Evolutionary conservation across 257 asterid genomes (phyloP).

Genomic region (Solanum dulcamara): DNA sequence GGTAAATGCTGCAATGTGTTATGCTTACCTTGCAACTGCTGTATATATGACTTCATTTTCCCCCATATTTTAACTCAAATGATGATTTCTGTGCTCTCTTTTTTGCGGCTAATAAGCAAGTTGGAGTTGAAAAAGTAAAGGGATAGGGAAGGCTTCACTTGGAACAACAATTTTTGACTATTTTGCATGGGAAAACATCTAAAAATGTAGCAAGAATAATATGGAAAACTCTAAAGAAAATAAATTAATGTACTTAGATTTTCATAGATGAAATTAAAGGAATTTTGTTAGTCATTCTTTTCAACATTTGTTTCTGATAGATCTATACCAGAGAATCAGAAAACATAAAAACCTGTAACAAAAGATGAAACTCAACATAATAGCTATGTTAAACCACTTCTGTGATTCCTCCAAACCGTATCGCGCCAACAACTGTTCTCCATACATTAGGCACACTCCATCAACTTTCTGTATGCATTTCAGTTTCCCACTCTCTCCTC

Average conservation of each 20-base stretch:
- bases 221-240: not conserved
- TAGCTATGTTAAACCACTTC: conserved; percentile 46
- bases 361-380: conserved; percentile 44
- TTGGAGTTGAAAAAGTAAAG: not conserved
- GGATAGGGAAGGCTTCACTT: not conserved
- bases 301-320: conserved; percentile 23
- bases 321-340: conserved; percentile 39
- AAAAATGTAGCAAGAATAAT: not conserved
- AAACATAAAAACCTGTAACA: conserved; percentile 49
- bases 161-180: not conserved
- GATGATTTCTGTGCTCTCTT: not conserved
- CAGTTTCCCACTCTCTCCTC: conserved; percentile 37
- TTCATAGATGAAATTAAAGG: not conserved
- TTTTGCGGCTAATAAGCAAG: not conserved
- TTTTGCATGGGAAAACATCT: not conserved
- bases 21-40: not conserved
- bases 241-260: not conserved
- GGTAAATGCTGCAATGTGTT: not conserved
- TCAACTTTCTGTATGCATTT: conserved; percentile 40
- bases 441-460: conserved; percentile 42
- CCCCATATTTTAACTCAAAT: not conserved
- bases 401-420: conserved; percentile 47
- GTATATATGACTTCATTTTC: not conserved
- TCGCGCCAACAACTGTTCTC: conserved; percentile 33
- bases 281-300: not conserved